Evolutionary conservation across 495 filamentous ascomycete genomes (phyloP).

Genomic region (Neurospora intermedia): DNA sequence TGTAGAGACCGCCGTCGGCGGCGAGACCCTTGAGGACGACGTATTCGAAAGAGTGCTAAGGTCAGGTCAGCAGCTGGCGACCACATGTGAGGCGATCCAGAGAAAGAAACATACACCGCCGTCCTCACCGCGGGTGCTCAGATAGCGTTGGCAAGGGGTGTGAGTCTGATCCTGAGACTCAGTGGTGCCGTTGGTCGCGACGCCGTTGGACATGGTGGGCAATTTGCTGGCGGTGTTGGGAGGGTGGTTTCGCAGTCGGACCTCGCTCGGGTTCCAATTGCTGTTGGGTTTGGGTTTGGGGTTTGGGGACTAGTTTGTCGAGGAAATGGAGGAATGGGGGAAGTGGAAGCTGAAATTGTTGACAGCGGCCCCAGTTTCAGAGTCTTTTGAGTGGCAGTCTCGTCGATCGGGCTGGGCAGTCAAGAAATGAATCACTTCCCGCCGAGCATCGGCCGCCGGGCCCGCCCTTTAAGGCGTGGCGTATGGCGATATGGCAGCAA

Average conservation of each 20-base stretch:
- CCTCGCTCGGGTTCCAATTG: neutral
- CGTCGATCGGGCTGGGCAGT: neutral
- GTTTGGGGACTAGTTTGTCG: neutral
- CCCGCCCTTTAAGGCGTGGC: neutral
- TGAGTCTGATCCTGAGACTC: conserved; percentile 25
- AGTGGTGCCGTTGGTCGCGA: conserved; percentile 8
- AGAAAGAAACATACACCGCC: conserved; percentile 51
- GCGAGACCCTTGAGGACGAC: conserved; percentile 89
- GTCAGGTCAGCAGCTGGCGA: neutral
- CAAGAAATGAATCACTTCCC: neutral
- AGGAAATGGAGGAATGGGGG: neutral
- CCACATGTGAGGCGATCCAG: neutral
- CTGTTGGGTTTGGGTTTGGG: neutral
- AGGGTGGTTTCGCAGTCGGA: neutral
- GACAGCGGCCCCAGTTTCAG: neutral
- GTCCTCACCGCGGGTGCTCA: conserved; percentile 71
- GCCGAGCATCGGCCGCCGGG: neutral
- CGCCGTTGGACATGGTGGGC: conserved; percentile 19
- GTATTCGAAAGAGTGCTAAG: conserved; percentile 77
- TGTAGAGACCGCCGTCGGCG: conserved; percentile 78
- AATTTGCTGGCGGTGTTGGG: neutral
- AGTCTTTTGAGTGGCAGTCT: neutral
- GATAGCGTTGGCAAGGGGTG: conserved; percentile 63
- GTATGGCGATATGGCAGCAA: neutral
- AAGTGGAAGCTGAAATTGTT: neutral